These are phyloP conservation scores for Ceratocystis lukuohia DNA, from an alignment of 2,329 filamentous ascomycete genomes.

Conservation along the genomic window DNA sequence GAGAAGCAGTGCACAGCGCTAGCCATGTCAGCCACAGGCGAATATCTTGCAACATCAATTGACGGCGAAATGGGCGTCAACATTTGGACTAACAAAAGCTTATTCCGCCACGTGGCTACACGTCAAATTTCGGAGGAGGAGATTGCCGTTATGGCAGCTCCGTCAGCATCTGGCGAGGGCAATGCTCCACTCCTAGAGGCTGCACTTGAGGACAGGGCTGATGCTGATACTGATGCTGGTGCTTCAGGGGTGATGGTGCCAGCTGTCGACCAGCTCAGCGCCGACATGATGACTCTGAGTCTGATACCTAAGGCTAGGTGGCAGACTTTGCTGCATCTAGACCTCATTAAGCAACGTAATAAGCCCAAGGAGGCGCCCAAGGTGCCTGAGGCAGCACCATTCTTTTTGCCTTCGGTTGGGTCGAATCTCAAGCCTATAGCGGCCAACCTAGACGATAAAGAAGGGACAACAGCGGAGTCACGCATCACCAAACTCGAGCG, in stretches of 20 bases:
- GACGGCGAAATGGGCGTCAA: slow-evolving; percentile 76
- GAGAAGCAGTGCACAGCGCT: slow-evolving; percentile 68
- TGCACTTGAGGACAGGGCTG: slow-evolving; percentile 44
- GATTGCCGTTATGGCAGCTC: slow-evolving; percentile 50
- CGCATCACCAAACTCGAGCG: slow-evolving; percentile 57
- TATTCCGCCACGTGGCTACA: slow-evolving; percentile 82
- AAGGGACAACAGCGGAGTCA: slow-evolving; percentile 35
- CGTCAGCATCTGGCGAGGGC: slow-evolving; percentile 71
- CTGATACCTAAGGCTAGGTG: slow-evolving; percentile 80
- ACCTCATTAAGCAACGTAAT: slow-evolving; percentile 84
- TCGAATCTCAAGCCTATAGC: slow-evolving; percentile 23
- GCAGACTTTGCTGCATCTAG: slow-evolving; percentile 88
- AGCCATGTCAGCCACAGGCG: slow-evolving; percentile 77
- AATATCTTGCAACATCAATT: slow-evolving; percentile 84
- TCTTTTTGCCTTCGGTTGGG: slow-evolving; percentile 66
- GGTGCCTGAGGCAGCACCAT: slow-evolving; percentile 83
- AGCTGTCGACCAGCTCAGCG: slow-evolving; percentile 60
- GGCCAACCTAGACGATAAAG: slow-evolving; percentile 27
- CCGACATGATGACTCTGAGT: slow-evolving; percentile 76
- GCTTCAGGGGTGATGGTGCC: slow-evolving; percentile 42
- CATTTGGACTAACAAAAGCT: slow-evolving; percentile 85
- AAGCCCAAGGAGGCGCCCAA: slow-evolving; percentile 88
- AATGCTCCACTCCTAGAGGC: slow-evolving; percentile 50
- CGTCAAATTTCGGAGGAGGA: slow-evolving; percentile 69
- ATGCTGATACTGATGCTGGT: slow-evolving; percentile 32